Percentiles rank a stretch among this genome's conserved stretches.
Conservation (phyloP, 805 yeast genomes). For the Ogataea ganodermae region DNA sequence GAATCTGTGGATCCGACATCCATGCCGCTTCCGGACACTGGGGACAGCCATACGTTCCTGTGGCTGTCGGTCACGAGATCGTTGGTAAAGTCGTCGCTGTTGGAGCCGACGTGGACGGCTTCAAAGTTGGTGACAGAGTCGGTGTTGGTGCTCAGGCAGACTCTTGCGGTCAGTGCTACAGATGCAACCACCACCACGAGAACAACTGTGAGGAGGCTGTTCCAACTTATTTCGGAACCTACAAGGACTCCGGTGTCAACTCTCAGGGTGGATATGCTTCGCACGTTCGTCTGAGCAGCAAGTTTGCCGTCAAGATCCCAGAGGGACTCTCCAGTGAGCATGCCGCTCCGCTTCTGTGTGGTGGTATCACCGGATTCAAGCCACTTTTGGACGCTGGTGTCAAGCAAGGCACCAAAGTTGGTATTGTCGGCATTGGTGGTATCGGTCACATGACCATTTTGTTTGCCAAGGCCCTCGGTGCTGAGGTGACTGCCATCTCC, state of each 20-base stretch:
- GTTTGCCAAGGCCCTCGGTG: slow-evolving; percentile 63
- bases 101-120: slow-evolving; percentile 55
- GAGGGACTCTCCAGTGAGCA: slow-evolving; percentile 48
- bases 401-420: slow-evolving; percentile 45
- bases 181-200: slow-evolving; percentile 58
- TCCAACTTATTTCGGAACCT: slow-evolving; percentile 38
- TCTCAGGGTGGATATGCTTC: slow-evolving; percentile 73
- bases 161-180: slow-evolving; percentile 62
- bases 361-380: slow-evolving; percentile 71
- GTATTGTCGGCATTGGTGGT: slow-evolving; percentile 67
- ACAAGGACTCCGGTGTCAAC: slow-evolving; percentile 29
- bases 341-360: slow-evolving; percentile 77
- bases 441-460: slow-evolving; percentile 65
- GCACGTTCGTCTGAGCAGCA: slow-evolving; percentile 63
- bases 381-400: slow-evolving; percentile 57
- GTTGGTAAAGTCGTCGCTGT: slow-evolving; percentile 59
- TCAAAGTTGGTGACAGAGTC: slow-evolving; percentile 70
- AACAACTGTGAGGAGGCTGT: slow-evolving; percentile 39
- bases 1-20: slow-evolving; percentile 63
- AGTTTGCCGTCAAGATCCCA: slow-evolving; percentile 66
- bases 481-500: slow-evolving; percentile 60
- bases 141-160: slow-evolving; percentile 75
- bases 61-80: slow-evolving; percentile 64
- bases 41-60: slow-evolving; percentile 41
- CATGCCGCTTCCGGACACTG: slow-evolving; percentile 54